Evolutionary conservation across 2,329 filamentous ascomycete species (phyloP).

Genomic region (Pseudogymnoascus destructans): DNA sequence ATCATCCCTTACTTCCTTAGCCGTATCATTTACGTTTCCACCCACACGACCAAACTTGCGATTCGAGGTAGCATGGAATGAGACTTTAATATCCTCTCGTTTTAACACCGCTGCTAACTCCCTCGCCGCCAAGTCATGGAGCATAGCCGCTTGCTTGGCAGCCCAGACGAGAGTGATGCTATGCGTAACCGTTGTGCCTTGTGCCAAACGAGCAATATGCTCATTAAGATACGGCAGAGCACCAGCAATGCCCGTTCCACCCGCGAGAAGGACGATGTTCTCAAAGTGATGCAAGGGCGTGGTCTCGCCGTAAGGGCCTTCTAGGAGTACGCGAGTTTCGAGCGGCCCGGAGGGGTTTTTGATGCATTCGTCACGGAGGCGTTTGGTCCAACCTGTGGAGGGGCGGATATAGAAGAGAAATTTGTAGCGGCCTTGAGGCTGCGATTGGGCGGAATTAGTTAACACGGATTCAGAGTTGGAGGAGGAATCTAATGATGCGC

Average conservation of each 20-base stretch:
- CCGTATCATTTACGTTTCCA: neutral
- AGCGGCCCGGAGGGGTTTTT: constrained; percentile 19
- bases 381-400: constrained; percentile 37
- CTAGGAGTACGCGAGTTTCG: constrained; percentile 28
- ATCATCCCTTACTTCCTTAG: neutral
- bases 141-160: constrained; percentile 26
- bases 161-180: constrained; percentile 30
- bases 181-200: constrained; percentile 21
- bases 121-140: neutral
- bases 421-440: constrained; percentile 22
- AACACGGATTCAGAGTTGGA: neutral
- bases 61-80: neutral
- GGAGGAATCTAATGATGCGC: neutral
- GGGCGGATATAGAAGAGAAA: no score
- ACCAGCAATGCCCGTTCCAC: constrained; percentile 34
- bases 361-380: constrained; percentile 30
- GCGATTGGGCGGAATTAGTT: neutral
- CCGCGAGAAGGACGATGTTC: constrained; percentile 32
- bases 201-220: constrained; percentile 17
- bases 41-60: neutral
- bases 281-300: constrained; percentile 29
- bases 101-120: neutral
- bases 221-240: constrained; percentile 29
- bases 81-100: neutral
- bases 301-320: constrained; percentile 34